Evolutionary conservation across 2,329 filamentous ascomycete species (phyloP).

Genomic region (Ascomycota sp.): DNA sequence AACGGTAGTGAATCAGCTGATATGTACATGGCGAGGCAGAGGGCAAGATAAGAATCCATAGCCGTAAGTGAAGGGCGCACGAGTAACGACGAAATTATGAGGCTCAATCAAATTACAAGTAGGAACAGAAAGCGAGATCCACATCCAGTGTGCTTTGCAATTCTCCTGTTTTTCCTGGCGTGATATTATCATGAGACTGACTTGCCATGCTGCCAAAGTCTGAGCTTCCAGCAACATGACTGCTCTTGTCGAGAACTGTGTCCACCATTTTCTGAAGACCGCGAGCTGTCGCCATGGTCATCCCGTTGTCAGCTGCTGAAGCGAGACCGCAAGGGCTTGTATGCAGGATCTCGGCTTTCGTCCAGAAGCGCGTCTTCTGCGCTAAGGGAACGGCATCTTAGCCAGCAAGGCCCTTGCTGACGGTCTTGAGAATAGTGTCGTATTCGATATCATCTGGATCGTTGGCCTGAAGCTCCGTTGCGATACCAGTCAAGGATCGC

Average conservation of each 20-base stretch:
- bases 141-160: conserved; percentile 5
- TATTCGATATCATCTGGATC: conserved; percentile 67
- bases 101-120: background rate
- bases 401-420: conserved; percentile 40
- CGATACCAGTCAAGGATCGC: conserved; percentile 55
- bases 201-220: conserved; percentile 7
- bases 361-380: conserved; percentile 3
- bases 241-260: conserved; percentile 1
- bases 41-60: conserved; percentile 34
- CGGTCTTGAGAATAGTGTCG: conserved; percentile 44
- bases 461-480: conserved; percentile 65
- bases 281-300: conserved; percentile 8
- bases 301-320: conserved; percentile 8
- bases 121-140: background rate
- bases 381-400: conserved; percentile 10
- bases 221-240: conserved; percentile 1
- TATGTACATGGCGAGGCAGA: conserved; percentile 46
- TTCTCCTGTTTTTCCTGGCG: conserved; percentile 10
- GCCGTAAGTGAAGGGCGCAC: conserved; percentile 4
- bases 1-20: conserved; percentile 40
- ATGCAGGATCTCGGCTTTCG: conserved; percentile 9
- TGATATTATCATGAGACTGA: conserved; percentile 8
- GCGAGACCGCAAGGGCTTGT: conserved; percentile 6
- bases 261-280: conserved; percentile 1
- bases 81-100: background rate